Conservation (phyloP, 495 filamentous ascomycete species). For the Aspergillus leporis region DNA sequence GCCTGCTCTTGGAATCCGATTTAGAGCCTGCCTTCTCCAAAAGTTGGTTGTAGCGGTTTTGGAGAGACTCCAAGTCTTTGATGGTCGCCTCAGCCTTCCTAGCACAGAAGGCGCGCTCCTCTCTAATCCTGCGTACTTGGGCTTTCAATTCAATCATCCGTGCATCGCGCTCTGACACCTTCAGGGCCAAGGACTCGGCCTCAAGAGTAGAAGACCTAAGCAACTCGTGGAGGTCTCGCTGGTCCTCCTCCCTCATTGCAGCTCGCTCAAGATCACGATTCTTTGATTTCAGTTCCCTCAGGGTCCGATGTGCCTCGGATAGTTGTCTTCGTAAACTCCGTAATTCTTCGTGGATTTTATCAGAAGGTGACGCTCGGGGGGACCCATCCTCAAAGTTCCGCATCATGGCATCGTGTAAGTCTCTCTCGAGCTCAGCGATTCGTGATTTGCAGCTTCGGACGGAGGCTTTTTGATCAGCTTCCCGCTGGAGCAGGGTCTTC, state of each 20-base stretch:
- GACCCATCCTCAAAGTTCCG: slow-evolving; percentile 48
- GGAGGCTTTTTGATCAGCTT: slow-evolving; percentile 57
- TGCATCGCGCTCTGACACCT: slow-evolving; percentile 53
- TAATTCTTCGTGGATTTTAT: slow-evolving; percentile 60
- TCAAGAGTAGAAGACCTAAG: slow-evolving; percentile 67
- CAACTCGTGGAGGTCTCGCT: slow-evolving; percentile 64
- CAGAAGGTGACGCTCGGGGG: slow-evolving; percentile 52
- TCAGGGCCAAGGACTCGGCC: slow-evolving; percentile 62
- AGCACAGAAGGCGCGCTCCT: slow-evolving; percentile 55
- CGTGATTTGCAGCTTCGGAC: slow-evolving; percentile 55
- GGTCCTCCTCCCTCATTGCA: slow-evolving; percentile 56
- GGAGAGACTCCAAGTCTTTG: slow-evolving; percentile 55
- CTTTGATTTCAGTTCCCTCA: slow-evolving; percentile 57
- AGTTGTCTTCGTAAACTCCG: slow-evolving; percentile 63
- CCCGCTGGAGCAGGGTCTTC: slow-evolving; percentile 60
- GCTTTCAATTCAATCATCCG: slow-evolving; percentile 56
- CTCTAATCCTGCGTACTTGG: slow-evolving; percentile 56
- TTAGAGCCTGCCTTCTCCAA: slow-evolving; percentile 46
- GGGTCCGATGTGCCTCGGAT: slow-evolving; percentile 57
- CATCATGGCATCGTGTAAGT: slow-evolving; percentile 55
- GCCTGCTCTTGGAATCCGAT: slow-evolving; percentile 54
- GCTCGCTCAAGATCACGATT: slow-evolving; percentile 48
- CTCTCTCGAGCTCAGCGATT: slow-evolving; percentile 55
- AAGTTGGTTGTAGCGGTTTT: slow-evolving; percentile 53
- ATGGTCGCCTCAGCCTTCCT: slow-evolving; percentile 48